phyloP scores from a whole-genome alignment of 805 yeast genomes.

The Cyberlindnera americana region DNA sequence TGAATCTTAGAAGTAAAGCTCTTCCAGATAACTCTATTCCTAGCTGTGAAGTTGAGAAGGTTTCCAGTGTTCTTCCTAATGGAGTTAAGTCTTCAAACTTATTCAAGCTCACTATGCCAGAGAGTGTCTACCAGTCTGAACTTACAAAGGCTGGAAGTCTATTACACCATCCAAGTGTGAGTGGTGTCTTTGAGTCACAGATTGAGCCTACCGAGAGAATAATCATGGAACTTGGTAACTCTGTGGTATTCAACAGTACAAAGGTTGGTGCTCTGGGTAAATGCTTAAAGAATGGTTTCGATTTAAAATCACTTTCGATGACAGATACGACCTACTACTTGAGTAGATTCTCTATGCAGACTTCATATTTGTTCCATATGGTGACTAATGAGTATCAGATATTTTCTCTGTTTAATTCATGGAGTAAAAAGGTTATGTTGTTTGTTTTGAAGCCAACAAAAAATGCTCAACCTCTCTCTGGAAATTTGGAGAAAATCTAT shows the following conservation, averaged over 20 bases:
- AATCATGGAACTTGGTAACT: constrained; percentile 71
- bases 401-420: constrained; percentile 61
- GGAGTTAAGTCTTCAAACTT: constrained; percentile 49
- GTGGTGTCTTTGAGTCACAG: constrained; percentile 75
- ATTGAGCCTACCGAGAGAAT: constrained; percentile 68
- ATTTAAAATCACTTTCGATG: constrained; percentile 48
- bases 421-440: constrained; percentile 49
- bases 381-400: constrained; percentile 73
- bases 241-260: constrained; percentile 64
- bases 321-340: constrained; percentile 52
- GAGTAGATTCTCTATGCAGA: constrained; percentile 48
- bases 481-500: constrained; percentile 52
- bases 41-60: constrained; percentile 54
- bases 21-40: constrained; percentile 41
- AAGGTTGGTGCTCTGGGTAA: constrained; percentile 80
- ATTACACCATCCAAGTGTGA: constrained; percentile 55
- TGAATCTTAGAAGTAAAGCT: constrained; percentile 32
- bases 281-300: constrained; percentile 84
- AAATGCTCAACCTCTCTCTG: constrained; percentile 61
- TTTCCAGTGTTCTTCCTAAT: constrained; percentile 64
- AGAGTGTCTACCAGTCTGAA: constrained; percentile 55
- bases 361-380: constrained; percentile 65
- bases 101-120: constrained; percentile 67
- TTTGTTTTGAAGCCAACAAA: constrained; percentile 66
- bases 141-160: constrained; percentile 54